Percentiles rank a stretch among this genome's conserved stretches.
Evolutionary conservation across 352 stramenopile species (phyloP).

Genomic region (Phytophthora foliorum): DNA sequence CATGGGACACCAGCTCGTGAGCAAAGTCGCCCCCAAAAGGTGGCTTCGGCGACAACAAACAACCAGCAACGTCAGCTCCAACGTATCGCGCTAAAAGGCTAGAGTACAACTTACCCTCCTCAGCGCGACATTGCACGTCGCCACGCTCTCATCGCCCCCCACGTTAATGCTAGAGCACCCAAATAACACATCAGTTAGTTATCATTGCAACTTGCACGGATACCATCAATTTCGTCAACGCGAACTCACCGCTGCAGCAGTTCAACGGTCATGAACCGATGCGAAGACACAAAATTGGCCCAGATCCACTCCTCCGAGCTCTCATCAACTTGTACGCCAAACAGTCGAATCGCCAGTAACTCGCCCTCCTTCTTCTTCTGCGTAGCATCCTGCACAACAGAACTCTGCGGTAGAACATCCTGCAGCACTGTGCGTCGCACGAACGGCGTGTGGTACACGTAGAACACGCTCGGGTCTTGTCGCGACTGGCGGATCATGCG

Average conservation of each 20-base stretch:
- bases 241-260: slow-evolving; percentile 64
- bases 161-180: slow-evolving; percentile 28
- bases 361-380: slow-evolving; percentile 24
- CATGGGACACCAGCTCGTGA: slow-evolving; percentile 64
- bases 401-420: slow-evolving; percentile 57
- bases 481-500: slow-evolving; percentile 74
- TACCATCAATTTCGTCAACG: slow-evolving; percentile 1
- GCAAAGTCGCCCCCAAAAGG: slow-evolving; percentile 67
- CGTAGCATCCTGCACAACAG: slow-evolving; percentile 11
- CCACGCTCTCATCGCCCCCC: slow-evolving; percentile 44
- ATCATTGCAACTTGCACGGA: background rate
- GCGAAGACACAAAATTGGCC: slow-evolving; percentile 71
- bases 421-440: slow-evolving; percentile 63
- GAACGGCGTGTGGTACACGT: slow-evolving; percentile 87
- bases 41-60: slow-evolving; percentile 32
- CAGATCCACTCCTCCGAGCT: slow-evolving; percentile 73
- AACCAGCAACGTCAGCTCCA: background rate
- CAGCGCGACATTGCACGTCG: slow-evolving; percentile 65
- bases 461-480: slow-evolving; percentile 79
- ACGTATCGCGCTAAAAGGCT: background rate
- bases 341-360: slow-evolving; percentile 73
- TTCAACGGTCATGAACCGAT: slow-evolving; percentile 70
- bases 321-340: slow-evolving; percentile 82
- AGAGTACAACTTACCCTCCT: slow-evolving; percentile 43
- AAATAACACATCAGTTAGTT: slow-evolving; percentile 5